Conservation (phyloP, 495 filamentous ascomycete genomes). For the Saxophila tyrrhenica region DNA sequence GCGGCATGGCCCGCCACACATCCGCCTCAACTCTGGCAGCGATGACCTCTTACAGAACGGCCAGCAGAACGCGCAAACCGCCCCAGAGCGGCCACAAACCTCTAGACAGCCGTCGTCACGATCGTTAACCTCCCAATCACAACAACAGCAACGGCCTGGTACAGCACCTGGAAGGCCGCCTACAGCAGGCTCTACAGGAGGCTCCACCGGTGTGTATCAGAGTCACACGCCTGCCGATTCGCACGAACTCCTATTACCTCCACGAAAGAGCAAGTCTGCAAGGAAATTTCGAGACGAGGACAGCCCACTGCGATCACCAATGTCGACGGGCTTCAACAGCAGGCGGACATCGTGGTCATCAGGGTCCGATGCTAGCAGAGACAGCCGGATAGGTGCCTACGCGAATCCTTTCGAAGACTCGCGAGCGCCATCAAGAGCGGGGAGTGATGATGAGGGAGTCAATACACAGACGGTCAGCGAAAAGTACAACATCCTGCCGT, state of each 20-base stretch:
- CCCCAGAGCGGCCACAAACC: conserved; percentile 23
- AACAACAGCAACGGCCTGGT: conserved; percentile 18
- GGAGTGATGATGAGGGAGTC: conserved; percentile 53
- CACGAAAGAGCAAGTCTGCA: conserved; percentile 30
- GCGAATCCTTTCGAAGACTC: conserved; percentile 48
- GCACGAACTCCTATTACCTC: conserved; percentile 50
- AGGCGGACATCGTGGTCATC: conserved; percentile 54
- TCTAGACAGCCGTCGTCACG: conserved; percentile 29
- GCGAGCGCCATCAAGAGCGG: conserved; percentile 47
- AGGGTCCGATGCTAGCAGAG: conserved; percentile 39
- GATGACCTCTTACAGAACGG: conserved; percentile 39
- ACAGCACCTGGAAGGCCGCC: conserved; percentile 19
- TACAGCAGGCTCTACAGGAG: no score
- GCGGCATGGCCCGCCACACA: conserved; percentile 36
- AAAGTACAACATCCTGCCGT: conserved; percentile 68
- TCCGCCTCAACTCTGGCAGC: conserved; percentile 48
- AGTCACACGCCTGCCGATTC: conserved; percentile 38
- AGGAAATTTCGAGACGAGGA: conserved; percentile 38
- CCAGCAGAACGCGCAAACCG: conserved; percentile 15
- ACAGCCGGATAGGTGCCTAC: conserved; percentile 41
- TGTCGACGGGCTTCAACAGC: conserved; percentile 37
- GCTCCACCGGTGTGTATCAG: conserved; percentile 26
- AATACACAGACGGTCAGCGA: conserved; percentile 70
- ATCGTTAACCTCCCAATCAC: conserved; percentile 28
- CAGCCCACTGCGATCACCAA: conserved; percentile 33